Base-by-base conservation (phyloP, 2,329 filamentous ascomycete species). In the Botrytis fabae region DNA sequence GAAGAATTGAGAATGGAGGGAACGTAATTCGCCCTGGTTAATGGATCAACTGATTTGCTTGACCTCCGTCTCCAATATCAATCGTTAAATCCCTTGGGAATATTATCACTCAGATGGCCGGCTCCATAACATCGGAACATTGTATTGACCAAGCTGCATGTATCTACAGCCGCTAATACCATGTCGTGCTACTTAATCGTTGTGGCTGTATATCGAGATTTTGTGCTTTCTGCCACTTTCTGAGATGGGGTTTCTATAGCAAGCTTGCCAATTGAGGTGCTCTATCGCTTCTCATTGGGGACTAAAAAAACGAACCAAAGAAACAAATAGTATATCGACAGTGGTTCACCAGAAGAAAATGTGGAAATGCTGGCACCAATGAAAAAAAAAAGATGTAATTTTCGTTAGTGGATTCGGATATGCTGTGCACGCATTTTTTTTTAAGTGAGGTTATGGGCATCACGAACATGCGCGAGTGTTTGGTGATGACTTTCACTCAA, bases 331-430 rank as follows among this genome's bases (percentile, higher is more conserved):
- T 10, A 14, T 42, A 20, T 54, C 28, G 18, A 25, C 18, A 32
- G 7, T 28, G 8, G 22, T 69, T 42, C 65, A 12, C 6, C 22
- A 40, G 2, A 42, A 54, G 16, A 68, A 44, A 6, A 48, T 25
- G 25, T 57, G n/a, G 38, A 57, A 57, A 59, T 57, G n/a, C 48
- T 69, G 38, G 48, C 65, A 57, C 65, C 65, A 69, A 69, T 42
- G 4, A 42, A 69, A 42, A 69, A 69, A 42, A 28, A 42, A 57
- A 48, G 1, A 40, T 12, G 35, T 9, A 28, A 10, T 16, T 44
- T 2, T 22, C 25, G 42, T 68, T 57, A 18, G 16, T 22, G 18
- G 6, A 20, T 57, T 57, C n/a, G 18, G 4, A 57, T 32, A 42
- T 69, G 38, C 16, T 32, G 38, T 57, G 40, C n/a, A 44, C 16